Evolutionary conservation across 495 filamentous ascomycete species (phyloP).

Genomic region (Hypoxylon perforatum): DNA sequence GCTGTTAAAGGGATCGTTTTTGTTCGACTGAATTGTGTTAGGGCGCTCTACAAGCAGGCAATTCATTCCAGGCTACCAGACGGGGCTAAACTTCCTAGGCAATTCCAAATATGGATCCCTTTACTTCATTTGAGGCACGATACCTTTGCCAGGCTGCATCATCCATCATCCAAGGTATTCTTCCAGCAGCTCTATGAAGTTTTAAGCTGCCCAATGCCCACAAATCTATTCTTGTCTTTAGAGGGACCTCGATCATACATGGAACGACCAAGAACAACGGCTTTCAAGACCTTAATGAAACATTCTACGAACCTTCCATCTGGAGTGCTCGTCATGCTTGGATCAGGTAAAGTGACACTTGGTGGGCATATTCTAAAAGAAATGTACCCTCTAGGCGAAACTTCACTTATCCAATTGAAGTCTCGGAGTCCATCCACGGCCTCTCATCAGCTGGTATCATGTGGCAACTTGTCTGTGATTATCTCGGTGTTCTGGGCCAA

Average conservation of each 20-base stretch:
- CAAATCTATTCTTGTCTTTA: constrained; percentile 9
- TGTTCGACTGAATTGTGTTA: constrained; percentile 32
- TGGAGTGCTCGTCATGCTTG: constrained; percentile 5
- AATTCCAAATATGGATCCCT: constrained; percentile 29
- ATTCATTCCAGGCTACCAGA: not conserved
- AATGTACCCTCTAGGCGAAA: constrained; percentile 11
- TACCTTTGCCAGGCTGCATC: constrained; percentile 4
- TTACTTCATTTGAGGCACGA: not conserved
- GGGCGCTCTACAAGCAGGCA: constrained; percentile 15
- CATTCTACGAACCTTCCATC: not conserved
- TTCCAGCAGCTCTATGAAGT: constrained; percentile 4
- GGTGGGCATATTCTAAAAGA: not conserved
- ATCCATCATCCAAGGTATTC: constrained; percentile 13
- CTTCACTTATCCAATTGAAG: constrained; percentile 3
- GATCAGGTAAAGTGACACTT: constrained; percentile 4
- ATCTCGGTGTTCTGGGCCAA: constrained; percentile 23
- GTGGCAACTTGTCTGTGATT: not conserved
- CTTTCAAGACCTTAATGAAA: not conserved
- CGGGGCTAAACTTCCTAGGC: not conserved
- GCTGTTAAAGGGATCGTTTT: not conserved
- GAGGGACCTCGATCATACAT: not conserved
- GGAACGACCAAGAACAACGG: too few relatives aligned
- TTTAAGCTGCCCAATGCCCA: not conserved
- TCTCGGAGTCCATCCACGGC: not conserved
- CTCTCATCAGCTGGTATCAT: constrained; percentile 26